Conservation (phyloP, 495 filamentous ascomycete species). For the Parmelia sp. region DNA sequence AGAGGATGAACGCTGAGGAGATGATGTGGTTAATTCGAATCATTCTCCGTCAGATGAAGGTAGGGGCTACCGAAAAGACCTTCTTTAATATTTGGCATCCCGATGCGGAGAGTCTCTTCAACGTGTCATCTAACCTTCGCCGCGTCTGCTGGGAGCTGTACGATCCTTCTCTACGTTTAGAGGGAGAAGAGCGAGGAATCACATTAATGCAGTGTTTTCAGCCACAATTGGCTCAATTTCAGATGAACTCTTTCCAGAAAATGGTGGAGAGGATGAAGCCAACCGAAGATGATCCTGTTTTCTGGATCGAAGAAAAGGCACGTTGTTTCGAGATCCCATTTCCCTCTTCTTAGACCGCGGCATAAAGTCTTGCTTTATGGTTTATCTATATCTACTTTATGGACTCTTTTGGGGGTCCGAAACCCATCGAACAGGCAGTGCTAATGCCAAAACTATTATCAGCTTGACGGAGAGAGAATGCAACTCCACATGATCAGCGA, state of each 20-base stretch:
- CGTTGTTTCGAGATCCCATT: background rate
- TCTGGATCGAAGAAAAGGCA: constrained; percentile 93
- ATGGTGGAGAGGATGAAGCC: constrained; percentile 67
- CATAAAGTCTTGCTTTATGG: background rate
- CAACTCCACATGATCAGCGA: constrained; percentile 89
- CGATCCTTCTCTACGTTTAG: constrained; percentile 67
- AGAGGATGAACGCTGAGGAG: constrained; percentile 87
- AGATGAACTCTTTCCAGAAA: constrained; percentile 79
- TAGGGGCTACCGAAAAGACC: constrained; percentile 93
- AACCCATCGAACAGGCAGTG: background rate
- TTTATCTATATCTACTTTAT: background rate
- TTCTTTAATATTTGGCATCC: constrained; percentile 90
- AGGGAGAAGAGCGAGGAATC: constrained; percentile 67
- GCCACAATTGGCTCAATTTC: constrained; percentile 92
- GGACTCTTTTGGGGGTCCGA: background rate
- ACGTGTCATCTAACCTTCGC: constrained; percentile 80
- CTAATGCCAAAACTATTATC: background rate
- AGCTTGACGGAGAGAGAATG: constrained; percentile 89
- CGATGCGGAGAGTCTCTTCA: constrained; percentile 84
- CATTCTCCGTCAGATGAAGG: constrained; percentile 92
- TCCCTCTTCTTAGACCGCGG: background rate
- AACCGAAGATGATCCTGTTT: constrained; percentile 63
- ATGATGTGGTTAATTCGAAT: constrained; percentile 92
- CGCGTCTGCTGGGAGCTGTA: constrained; percentile 94
- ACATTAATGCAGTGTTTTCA: constrained; percentile 93